Evolutionary conservation across 179 eudicot genomes (phyloP), one percentile per base, ranked within the genome.

Genomic region (Actinidia polygama): DNA sequence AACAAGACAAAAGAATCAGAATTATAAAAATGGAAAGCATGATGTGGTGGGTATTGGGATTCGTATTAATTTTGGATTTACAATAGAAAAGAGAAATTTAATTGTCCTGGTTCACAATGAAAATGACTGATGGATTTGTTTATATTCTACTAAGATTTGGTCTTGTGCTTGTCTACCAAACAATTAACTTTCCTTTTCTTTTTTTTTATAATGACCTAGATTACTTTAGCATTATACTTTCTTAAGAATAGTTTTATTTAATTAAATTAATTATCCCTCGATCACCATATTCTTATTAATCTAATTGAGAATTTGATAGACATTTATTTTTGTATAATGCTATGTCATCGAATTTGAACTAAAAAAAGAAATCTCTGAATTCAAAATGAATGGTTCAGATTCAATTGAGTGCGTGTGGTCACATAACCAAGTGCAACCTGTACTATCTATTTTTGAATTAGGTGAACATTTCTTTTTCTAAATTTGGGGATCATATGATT

Each of bases 121-220:
- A 82, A 82, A 85, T 64, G 87, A 82, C 73, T 14, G 85, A 40
- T 82, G 72, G 73, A n/a, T 74, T 55, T 81, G 66, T 21, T 85
- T 44, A 72, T 26, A 24, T 30, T 64, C 61, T 23, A 81, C 79
- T 66, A 47, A 85, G 87, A 82, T 85, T 78, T 66, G 74, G 68
- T 64, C 80, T 30, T 57, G n/a, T 30, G 54, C 70, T 62, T 78
- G 80, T 61, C 80, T 78, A 71, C 80, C 80, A 78, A 21, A 1
- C 36, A 78, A 44, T 44, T n/a, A n/a, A n/a, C n/a, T 76, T 54
- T 46, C 53, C 68, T 36, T 78, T 55, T 78, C 0, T 40, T 61
- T 61, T 9, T 62, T 78, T 44, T 47, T 62, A 64, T 59, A 36
- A 77, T 58, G 18, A 61, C 4, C 58, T 62, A 5, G 6, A 78